A percentile compares a stretch with the other conserved stretches of the same genome.
Evolutionary conservation across 192 early-diverging fungal genomes (phyloP).

Genomic region (Podila horticola): DNA sequence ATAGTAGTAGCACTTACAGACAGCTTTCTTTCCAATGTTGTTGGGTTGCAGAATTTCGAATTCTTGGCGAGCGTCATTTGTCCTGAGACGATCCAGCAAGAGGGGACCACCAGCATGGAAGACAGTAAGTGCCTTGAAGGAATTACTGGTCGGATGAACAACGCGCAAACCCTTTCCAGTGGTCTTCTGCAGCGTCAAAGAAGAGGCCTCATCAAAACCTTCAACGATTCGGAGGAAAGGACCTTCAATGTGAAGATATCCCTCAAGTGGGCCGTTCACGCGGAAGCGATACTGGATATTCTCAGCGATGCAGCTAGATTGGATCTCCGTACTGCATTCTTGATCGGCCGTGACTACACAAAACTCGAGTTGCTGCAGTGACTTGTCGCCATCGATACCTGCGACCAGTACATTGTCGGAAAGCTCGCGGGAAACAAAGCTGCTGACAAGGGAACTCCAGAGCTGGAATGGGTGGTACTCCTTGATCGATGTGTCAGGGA

Average conservation of each 20-base stretch:
- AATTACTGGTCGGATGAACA: background rate
- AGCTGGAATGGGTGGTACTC: background rate
- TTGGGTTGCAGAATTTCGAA: background rate
- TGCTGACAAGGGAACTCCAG: background rate
- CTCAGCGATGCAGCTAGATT: background rate
- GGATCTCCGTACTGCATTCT: background rate
- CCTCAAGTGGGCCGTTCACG: background rate
- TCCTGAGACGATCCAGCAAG: background rate
- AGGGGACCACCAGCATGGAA: background rate
- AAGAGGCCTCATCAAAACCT: background rate
- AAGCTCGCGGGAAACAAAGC: background rate
- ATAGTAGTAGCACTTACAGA: no score
- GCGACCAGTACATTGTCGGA: background rate
- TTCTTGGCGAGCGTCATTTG: background rate
- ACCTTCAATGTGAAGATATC: background rate
- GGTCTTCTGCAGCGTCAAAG: background rate
- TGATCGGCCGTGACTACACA: background rate
- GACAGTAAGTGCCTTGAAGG: background rate
- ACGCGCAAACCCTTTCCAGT: slow-evolving; percentile 15
- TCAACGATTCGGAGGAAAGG: background rate
- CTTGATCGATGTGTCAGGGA: background rate
- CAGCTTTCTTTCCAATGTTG: no score
- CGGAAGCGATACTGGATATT: background rate
- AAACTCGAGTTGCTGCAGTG: background rate
- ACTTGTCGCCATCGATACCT: background rate